phyloP scores from a whole-genome alignment of 331 rosid genomes.

The Acacia pycnantha region DNA sequence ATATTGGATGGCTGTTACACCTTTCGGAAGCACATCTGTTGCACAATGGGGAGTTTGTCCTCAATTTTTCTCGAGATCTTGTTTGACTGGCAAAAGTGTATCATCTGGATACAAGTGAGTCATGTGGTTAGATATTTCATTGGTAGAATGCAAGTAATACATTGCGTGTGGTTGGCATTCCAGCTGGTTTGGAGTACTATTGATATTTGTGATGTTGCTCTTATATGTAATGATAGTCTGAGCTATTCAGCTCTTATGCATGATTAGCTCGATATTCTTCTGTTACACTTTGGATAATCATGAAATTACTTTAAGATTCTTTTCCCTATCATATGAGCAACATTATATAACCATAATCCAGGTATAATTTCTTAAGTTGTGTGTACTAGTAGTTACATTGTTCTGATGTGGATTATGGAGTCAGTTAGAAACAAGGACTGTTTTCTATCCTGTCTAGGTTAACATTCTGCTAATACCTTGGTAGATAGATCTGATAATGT shows the following conservation, averaged over 20 bases:
- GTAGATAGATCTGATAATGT: not conserved
- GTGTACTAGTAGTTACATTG: not conserved
- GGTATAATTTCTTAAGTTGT: not conserved
- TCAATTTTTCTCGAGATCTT: slow-evolving; percentile 50
- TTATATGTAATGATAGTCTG: not conserved
- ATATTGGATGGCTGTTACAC: slow-evolving; percentile 67
- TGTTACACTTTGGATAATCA: not conserved
- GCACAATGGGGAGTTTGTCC: slow-evolving; percentile 92
- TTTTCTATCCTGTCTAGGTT: not conserved
- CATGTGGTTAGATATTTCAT: not conserved
- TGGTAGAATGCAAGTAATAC: not conserved
- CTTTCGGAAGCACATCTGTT: slow-evolving; percentile 66
- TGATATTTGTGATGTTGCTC: not conserved
- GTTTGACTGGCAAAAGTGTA: slow-evolving; percentile 37
- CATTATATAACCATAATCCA: not conserved
- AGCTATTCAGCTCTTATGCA: not conserved
- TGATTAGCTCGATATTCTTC: not conserved
- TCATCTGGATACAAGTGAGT: slow-evolving; percentile 52
- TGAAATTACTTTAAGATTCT: not conserved
- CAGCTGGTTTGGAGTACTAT: not conserved
- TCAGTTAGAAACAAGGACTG: not conserved
- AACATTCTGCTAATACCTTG: not conserved
- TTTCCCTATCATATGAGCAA: not conserved
- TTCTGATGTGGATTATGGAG: not conserved
- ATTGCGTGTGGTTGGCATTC: not conserved